Evolutionary conservation across 495 filamentous ascomycete species (phyloP), one percentile per base, ranked within the genome.

Genomic region (Penicillium egyptiacum): DNA sequence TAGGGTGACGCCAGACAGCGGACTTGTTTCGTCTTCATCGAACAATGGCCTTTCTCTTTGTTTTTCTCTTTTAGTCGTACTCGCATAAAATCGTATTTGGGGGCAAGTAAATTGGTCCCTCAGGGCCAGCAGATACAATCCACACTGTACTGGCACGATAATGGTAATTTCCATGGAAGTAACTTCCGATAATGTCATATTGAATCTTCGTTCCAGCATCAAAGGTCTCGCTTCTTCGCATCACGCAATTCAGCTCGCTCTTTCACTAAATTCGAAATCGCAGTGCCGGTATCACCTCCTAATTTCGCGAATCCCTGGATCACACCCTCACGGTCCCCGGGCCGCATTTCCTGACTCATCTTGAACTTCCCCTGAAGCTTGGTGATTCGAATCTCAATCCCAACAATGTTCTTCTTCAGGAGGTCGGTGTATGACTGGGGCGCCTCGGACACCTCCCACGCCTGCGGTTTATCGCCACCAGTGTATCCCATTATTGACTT

Each of bases 261-360:
- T 65, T 72, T 70, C 25, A 85, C 78, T n/a, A 67, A 55, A 30
- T 67, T 46, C 19, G 80, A 74, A 26, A 84, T 71, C 31, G 64
- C 59, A 3, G 49, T 50, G 0, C 71, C 78, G 22, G 63, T 53
- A 9, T 81, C 79, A 0, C 69, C 72, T 0, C 70, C 77, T 40
- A 84, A 26, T 5, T 47, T 60, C 41, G 70, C 62, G 66, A 84
- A 83, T 3, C 81, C 81, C 44, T 77, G 43, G n/a, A 82, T 55
- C 0, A 80, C 75, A 5, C 81, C 80, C 14, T 76, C 58, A 5
- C 73, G 66, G 63, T 84, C 81, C 0, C 72, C 78, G 23, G 64
- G 43, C 10, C 56, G 59, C 73, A 80, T 67, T 63, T 83, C 81
- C 67, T 83, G 78, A 53, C 79, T 83, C 79, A 84, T 81, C 69